A percentile compares a stretch with the other conserved stretches of the same genome.
Conservation (phyloP, 768 basidiomycete species). For the Rhizopogon vulgaris region DNA sequence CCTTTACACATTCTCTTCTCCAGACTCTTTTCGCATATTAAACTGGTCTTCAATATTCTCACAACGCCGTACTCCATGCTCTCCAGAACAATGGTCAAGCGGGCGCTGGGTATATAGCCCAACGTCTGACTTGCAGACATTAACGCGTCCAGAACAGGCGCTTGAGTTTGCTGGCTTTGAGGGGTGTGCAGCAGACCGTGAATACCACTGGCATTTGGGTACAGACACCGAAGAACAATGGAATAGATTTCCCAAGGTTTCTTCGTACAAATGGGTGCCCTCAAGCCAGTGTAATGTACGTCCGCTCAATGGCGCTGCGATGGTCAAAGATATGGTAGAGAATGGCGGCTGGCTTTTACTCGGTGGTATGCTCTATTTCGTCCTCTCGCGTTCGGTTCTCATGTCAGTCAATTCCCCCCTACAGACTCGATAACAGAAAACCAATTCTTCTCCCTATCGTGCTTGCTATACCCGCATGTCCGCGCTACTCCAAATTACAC, state of each 20-base stretch:
- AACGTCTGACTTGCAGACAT: slow-evolving; percentile 26
- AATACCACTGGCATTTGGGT: slow-evolving; percentile 59
- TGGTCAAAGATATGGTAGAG: slow-evolving; percentile 56
- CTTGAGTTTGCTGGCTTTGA: slow-evolving; percentile 49
- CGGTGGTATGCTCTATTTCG: slow-evolving; percentile 38
- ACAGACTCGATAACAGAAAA: slow-evolving; percentile 66
- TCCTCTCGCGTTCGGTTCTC: neutral
- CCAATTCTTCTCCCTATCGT: slow-evolving; percentile 71
- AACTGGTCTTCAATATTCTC: slow-evolving; percentile 22
- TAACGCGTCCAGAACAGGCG: slow-evolving; percentile 38
- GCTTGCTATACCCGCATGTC: slow-evolving; percentile 60
- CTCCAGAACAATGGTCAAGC: slow-evolving; percentile 28
- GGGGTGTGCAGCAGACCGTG: slow-evolving; percentile 58
- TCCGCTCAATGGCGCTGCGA: slow-evolving; percentile 32
- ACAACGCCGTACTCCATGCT: slow-evolving; percentile 22
- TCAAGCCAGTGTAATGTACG: slow-evolving; percentile 37
- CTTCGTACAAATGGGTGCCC: slow-evolving; percentile 51
- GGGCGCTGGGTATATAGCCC: slow-evolving; percentile 39
- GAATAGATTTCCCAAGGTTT: slow-evolving; percentile 47
- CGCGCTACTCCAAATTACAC: slow-evolving; percentile 58
- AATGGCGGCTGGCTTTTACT: slow-evolving; percentile 67
- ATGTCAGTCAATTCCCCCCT: neutral
- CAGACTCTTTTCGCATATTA: slow-evolving; percentile 9
- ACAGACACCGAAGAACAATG: slow-evolving; percentile 41
- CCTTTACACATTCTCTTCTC: slow-evolving; percentile 25